phyloP scores from a whole-genome alignment of 441 rosid species.

The Pelargonium fulgidum region DNA sequence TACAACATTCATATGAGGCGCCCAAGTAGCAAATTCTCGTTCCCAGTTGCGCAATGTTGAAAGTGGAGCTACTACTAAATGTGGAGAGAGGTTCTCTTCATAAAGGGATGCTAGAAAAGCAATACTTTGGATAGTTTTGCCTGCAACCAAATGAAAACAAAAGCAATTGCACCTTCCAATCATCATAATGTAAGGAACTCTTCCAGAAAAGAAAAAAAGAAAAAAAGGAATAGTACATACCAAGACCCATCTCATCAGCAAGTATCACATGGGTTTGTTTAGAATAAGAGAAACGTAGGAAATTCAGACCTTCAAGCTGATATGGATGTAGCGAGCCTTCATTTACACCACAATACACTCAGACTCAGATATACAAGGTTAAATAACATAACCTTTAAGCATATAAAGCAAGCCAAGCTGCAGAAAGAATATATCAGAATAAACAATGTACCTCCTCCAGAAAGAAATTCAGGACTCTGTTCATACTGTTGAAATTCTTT shows the following conservation, averaged over 20 bases:
- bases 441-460: slow-evolving; percentile 75
- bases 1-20: slow-evolving; percentile 97
- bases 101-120: slow-evolving; percentile 93
- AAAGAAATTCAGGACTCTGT: slow-evolving; percentile 76
- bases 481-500: slow-evolving; percentile 85
- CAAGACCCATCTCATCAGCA: slow-evolving; percentile 99
- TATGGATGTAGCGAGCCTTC: slow-evolving; percentile 94
- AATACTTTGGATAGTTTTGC: slow-evolving; percentile 98
- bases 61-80: slow-evolving; percentile 97
- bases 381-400: too few relatives aligned
- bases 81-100: slow-evolving; percentile 55
- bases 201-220: neutral
- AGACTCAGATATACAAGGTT: slow-evolving; percentile 2
- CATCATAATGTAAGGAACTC: slow-evolving; percentile 13
- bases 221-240: slow-evolving; percentile 26
- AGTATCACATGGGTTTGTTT: slow-evolving; percentile 96
- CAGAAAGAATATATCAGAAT: slow-evolving; percentile 10
- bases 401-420: slow-evolving; percentile 14
- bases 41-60: slow-evolving; percentile 98
- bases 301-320: slow-evolving; percentile 96
- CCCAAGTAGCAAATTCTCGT: slow-evolving; percentile 96
- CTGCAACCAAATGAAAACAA: slow-evolving; percentile 36
- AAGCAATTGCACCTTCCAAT: slow-evolving; percentile 15
- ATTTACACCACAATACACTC: slow-evolving; percentile 19
- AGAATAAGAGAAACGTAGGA: slow-evolving; percentile 92